Evolutionary conservation across 768 basidiomycete species (phyloP).

Genomic region (Steccherinum ochraceum): DNA sequence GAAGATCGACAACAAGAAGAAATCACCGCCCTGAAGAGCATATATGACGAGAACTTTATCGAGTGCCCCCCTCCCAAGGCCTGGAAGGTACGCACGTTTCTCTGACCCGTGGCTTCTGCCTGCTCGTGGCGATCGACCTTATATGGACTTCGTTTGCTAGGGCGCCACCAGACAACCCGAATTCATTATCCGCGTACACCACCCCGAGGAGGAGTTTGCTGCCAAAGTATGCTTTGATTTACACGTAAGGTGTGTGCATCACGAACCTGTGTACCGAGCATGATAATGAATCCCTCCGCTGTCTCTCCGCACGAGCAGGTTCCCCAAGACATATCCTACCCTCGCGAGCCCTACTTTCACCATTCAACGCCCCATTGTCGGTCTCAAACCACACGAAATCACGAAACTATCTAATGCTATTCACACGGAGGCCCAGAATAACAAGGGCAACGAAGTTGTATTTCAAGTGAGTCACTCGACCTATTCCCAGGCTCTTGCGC

Average conservation of each 20-base stretch:
- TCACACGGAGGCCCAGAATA: conserved; percentile 57
- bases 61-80: conserved; percentile 70
- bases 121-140: not conserved
- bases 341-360: conserved; percentile 63
- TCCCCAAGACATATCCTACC: conserved; percentile 79
- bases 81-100: conserved; percentile 64
- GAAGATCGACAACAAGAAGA: conserved; percentile 65
- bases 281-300: not conserved
- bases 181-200: conserved; percentile 67
- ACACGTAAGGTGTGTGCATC: conserved; percentile 54
- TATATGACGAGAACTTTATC: conserved; percentile 74
- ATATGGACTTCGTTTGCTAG: conserved; percentile 28
- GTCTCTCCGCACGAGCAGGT: conserved; percentile 32
- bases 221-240: conserved; percentile 59
- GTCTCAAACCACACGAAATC: conserved; percentile 52
- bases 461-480: conserved; percentile 49
- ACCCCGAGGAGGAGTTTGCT: conserved; percentile 53
- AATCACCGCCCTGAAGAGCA: conserved; percentile 74
- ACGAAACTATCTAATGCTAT: conserved; percentile 52
- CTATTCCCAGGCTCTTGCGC: not conserved
- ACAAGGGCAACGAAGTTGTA: conserved; percentile 69
- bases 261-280: not conserved
- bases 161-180: conserved; percentile 65
- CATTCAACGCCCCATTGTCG: conserved; percentile 58
- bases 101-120: too few relatives aligned